phyloP scores from a whole-genome alignment of 2,329 filamentous ascomycete genomes.

The Calonectria multiphialidica region DNA sequence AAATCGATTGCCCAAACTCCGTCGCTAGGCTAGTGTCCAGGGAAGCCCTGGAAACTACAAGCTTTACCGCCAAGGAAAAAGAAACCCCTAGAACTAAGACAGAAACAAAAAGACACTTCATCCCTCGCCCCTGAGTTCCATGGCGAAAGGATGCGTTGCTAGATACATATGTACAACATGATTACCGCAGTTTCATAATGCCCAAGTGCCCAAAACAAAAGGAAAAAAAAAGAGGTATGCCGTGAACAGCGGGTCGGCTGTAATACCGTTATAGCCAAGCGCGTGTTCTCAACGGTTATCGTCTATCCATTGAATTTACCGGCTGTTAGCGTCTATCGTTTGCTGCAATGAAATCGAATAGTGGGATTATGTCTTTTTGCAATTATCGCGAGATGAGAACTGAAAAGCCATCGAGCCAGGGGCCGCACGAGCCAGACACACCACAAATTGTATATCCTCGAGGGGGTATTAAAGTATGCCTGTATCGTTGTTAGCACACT shows the following conservation, averaged over 20 bases:
- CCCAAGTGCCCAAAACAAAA: constrained; percentile 17
- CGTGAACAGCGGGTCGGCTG: constrained; percentile 6
- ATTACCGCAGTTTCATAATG: constrained; percentile 20
- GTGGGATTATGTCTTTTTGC: constrained; percentile 10
- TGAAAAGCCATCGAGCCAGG: constrained; percentile 89
- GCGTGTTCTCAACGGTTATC: constrained; percentile 23
- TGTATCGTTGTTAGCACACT: constrained; percentile 53
- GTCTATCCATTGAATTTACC: constrained; percentile 23
- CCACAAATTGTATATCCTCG: constrained; percentile 91
- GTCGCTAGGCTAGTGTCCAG: constrained; percentile 20
- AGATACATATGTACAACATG: constrained; percentile 26
- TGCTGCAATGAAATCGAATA: constrained; percentile 27
- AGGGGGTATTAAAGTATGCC: constrained; percentile 89
- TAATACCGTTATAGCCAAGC: not conserved
- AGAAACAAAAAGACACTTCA: not conserved
- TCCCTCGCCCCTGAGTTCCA: not conserved
- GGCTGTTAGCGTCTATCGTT: constrained; percentile 15
- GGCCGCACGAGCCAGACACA: constrained; percentile 82
- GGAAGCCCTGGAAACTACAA: not conserved
- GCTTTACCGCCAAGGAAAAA: constrained; percentile 3
- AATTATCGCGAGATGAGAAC: constrained; percentile 71
- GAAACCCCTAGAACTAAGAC: not conserved
- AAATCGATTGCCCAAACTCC: constrained; percentile 34
- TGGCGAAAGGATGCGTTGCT: constrained; percentile 10
- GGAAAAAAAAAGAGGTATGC: constrained; percentile 16